Conservation (phyloP, 2,329 filamentous ascomycete genomes). For the Colletotrichum sp. region DNA sequence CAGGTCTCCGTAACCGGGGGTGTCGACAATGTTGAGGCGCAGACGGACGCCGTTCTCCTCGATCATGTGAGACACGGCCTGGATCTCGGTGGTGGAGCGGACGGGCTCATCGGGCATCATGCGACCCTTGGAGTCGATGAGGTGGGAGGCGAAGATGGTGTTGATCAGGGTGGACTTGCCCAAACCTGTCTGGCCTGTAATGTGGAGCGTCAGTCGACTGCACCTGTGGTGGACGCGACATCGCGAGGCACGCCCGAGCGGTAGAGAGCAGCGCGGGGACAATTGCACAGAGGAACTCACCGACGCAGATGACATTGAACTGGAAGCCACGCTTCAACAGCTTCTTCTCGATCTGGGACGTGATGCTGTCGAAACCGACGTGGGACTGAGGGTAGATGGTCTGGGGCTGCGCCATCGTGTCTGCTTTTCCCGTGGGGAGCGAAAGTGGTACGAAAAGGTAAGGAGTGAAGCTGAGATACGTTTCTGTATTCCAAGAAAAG, state of each 20-base stretch:
- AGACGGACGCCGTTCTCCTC: constrained; percentile 99
- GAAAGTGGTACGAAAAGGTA: constrained; percentile 34
- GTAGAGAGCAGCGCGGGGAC: neutral
- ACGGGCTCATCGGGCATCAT: constrained; percentile 91
- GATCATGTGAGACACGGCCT: constrained; percentile 97
- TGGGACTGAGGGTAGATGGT: constrained; percentile 92
- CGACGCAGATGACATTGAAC: constrained; percentile 99
- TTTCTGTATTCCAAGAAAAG: constrained; percentile 41
- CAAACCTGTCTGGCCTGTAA: constrained; percentile 90
- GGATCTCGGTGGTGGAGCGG: constrained; percentile 96
- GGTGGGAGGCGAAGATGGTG: constrained; percentile 99
- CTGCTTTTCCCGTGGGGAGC: constrained; percentile 30
- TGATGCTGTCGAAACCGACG: constrained; percentile 99
- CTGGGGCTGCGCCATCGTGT: constrained; percentile 61
- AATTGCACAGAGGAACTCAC: constrained; percentile 61
- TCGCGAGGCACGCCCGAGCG: neutral
- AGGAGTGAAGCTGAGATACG: constrained; percentile 29
- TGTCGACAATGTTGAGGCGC: constrained; percentile 98
- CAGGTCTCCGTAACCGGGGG: constrained; percentile 95
- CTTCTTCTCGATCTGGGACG: constrained; percentile 99
- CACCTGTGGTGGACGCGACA: neutral
- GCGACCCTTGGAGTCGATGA: constrained; percentile 98
- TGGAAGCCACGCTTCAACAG: constrained; percentile 99
- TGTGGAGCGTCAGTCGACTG: constrained; percentile 4
- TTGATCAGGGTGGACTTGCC: constrained; percentile 99